These are phyloP conservation scores for Vachellia pachyceras DNA, from an alignment of 306 rosid species.

Conservation along the genomic window DNA sequence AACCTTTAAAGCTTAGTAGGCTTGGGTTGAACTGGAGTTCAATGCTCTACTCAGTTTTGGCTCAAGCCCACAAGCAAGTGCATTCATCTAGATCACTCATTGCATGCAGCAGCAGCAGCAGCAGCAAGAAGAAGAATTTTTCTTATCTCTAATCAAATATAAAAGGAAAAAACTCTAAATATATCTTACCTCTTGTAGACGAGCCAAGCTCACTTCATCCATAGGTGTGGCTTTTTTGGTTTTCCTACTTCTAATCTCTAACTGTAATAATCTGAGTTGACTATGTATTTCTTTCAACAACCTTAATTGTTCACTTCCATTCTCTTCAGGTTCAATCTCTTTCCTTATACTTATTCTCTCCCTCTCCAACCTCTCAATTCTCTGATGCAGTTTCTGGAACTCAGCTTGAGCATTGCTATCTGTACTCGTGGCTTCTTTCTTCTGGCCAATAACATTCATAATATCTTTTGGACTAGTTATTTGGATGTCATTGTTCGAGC, in stretches of 20 bases:
- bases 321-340: conserved; percentile 60
- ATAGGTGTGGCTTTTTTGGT: conserved; percentile 43
- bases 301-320: conserved; percentile 62
- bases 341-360: conserved; percentile 57
- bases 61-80: not conserved
- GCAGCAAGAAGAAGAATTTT: not conserved
- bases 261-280: conserved; percentile 57
- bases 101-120: not conserved
- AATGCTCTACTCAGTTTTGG: not conserved
- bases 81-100: not conserved
- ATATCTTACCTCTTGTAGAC: conserved; percentile 67
- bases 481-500: conserved; percentile 43
- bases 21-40: not conserved
- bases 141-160: conserved; percentile 13
- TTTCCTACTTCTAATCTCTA: conserved; percentile 60
- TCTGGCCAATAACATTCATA: conserved; percentile 31
- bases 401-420: conserved; percentile 52
- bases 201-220: conserved; percentile 46
- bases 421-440: conserved; percentile 34
- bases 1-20: not conserved
- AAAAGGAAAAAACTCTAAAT: conserved; percentile 26
- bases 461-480: conserved; percentile 40
- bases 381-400: conserved; percentile 59
- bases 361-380: conserved; percentile 72
- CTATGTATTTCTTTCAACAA: conserved; percentile 76